phyloP scores from a whole-genome alignment of 305 asterid genomes.

The Andrographis paniculata region DNA sequence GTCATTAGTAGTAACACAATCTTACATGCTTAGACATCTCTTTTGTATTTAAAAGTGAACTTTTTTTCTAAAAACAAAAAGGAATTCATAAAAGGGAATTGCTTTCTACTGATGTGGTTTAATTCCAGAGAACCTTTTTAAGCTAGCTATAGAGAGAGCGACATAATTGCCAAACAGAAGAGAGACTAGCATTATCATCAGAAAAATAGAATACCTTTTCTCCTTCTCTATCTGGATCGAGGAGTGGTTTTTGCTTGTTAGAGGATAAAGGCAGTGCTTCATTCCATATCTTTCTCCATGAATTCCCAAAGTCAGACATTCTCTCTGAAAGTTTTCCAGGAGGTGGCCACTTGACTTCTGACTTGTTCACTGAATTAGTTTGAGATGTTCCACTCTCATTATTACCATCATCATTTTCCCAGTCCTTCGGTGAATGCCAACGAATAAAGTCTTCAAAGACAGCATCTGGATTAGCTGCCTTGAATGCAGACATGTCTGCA shows the following conservation, averaged over 20 bases:
- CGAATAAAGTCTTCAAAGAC: conserved; percentile 95
- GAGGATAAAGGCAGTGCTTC: conserved; percentile 63
- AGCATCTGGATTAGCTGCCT: conserved; percentile 93
- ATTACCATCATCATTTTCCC: conserved; percentile 53
- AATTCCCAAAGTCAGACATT: conserved; percentile 84
- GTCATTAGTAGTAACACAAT: no score
- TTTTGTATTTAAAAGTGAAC: no score
- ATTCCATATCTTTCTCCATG: conserved; percentile 91
- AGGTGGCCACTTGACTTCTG: conserved; percentile 70
- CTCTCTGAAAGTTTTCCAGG: conserved; percentile 83
- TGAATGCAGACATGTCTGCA: conserved; percentile 93
- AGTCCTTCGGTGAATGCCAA: conserved; percentile 98
- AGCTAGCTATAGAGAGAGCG: background rate
- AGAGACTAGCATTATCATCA: background rate
- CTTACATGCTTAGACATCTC: no score
- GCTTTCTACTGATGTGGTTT: no score
- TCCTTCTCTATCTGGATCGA: conserved; percentile 94
- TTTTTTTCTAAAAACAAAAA: no score
- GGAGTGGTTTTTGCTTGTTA: conserved; percentile 80
- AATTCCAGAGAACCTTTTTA: background rate
- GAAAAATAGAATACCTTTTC: conserved; percentile 60
- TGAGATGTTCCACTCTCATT: conserved; percentile 32
- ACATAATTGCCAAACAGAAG: background rate
- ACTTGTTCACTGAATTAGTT: conserved; percentile 18
- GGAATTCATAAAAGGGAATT: no score